Percentiles rank a stretch among this genome's conserved stretches.
These are phyloP conservation scores for Trichocladium uniseriatum DNA, from an alignment of 495 filamentous ascomycete species.

Conservation along the genomic window DNA sequence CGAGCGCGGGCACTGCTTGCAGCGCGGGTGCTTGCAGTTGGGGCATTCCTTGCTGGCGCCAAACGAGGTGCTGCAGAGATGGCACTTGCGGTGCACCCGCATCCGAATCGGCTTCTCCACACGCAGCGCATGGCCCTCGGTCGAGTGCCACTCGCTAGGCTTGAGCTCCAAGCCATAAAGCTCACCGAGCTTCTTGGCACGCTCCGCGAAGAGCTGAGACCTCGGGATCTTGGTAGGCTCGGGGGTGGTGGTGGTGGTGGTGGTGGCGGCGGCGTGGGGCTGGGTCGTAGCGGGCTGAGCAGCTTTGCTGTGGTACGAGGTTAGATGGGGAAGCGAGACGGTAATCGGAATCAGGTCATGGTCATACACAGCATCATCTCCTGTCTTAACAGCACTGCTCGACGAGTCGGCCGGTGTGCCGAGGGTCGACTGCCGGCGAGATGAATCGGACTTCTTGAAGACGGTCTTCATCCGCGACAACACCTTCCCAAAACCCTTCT, in stretches of 20 bases:
- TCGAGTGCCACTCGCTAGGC: conserved; percentile 56
- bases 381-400: conserved; percentile 14
- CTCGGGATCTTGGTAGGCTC: conserved; percentile 33
- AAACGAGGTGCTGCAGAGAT: conserved; percentile 62
- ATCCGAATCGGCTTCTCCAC: conserved; percentile 87
- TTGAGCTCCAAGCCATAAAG: conserved; percentile 66
- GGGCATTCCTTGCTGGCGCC: conserved; percentile 52
- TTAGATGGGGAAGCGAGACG: conserved; percentile 5
- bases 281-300: conserved; percentile 20
- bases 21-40: conserved; percentile 65
- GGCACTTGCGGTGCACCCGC: conserved; percentile 78
- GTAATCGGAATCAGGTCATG: background rate
- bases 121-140: conserved; percentile 52
- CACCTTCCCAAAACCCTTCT: conserved; percentile 53
- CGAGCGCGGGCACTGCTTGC: conserved; percentile 69
- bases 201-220: conserved; percentile 52
- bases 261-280: conserved; percentile 4
- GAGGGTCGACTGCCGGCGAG: conserved; percentile 24
- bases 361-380: conserved; percentile 23
- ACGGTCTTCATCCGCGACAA: conserved; percentile 56
- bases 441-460: conserved; percentile 42
- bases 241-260: background rate
- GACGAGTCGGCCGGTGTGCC: conserved; percentile 12
- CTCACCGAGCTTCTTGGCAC: conserved; percentile 60
- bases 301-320: conserved; percentile 23